Percentiles rank a stretch among this genome's conserved stretches.
These are phyloP conservation scores for Phytophthora sp. DNA, from an alignment of 352 stramenopile genomes.

Conservation along the genomic window DNA sequence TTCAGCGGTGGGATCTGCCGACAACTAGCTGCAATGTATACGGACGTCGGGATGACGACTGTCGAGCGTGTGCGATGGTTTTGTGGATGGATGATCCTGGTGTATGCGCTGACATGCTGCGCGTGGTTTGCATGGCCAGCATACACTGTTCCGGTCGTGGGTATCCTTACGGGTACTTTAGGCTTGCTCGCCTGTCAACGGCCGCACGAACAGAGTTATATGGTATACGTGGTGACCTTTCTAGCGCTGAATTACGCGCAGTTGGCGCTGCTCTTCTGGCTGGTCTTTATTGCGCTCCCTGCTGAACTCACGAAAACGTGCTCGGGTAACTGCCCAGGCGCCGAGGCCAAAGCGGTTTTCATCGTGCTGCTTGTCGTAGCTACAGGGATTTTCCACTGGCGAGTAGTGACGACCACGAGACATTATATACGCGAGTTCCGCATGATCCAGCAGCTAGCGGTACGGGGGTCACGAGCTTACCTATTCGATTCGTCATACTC, in stretches of 20 bases:
- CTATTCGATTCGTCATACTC: conserved; percentile 19
- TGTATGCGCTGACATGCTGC: conserved; percentile 44
- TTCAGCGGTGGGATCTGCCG: conserved; percentile 27
- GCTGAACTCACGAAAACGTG: conserved; percentile 26
- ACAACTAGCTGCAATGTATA: conserved; percentile 42
- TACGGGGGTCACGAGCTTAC: not conserved
- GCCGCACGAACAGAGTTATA: conserved; percentile 32
- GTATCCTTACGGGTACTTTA: conserved; percentile 32
- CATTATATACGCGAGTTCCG: conserved; percentile 45
- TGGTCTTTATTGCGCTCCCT: conserved; percentile 32
- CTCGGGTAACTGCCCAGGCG: conserved; percentile 9
- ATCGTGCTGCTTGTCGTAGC: conserved; percentile 36
- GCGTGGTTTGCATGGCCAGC: conserved; percentile 39
- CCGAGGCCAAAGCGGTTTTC: conserved; percentile 30
- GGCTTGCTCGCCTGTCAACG: conserved; percentile 40
- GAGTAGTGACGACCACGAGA: conserved; percentile 32
- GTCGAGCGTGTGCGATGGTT: conserved; percentile 47
- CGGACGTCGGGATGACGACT: conserved; percentile 39
- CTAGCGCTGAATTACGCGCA: conserved; percentile 45
- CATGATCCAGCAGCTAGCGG: conserved; percentile 34
- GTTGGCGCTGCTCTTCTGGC: conserved; percentile 31
- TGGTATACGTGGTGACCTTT: conserved; percentile 41
- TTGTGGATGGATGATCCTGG: conserved; percentile 42
- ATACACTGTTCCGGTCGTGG: conserved; percentile 38
- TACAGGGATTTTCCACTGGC: conserved; percentile 37